Evolutionary conservation across 805 yeast species (phyloP).

Genomic region (Scheffersomyces coipomensis): DNA sequence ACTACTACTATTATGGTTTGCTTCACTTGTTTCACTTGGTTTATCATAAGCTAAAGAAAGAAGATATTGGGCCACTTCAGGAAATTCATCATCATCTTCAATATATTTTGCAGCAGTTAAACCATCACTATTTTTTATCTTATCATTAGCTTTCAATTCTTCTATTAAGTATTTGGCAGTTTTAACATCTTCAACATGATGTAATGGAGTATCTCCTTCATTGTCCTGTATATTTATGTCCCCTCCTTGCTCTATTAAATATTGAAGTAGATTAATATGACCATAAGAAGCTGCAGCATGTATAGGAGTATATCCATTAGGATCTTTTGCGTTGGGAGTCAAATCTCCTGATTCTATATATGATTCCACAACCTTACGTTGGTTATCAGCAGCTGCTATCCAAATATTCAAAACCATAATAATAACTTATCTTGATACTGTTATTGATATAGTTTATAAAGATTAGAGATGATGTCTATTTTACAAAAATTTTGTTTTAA

Average conservation of each 20-base stretch:
- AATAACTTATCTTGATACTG: too few relatives aligned
- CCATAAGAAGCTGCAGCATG: conserved; percentile 98
- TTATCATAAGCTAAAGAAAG: conserved; percentile 37
- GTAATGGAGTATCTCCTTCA: conserved; percentile 96
- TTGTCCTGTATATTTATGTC: conserved; percentile 77
- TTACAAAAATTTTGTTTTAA: too few relatives aligned
- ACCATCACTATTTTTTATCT: conserved; percentile 66
- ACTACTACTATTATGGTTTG: background rate
- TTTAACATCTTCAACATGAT: conserved; percentile 73
- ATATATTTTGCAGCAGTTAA: conserved; percentile 70
- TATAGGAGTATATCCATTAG: conserved; percentile 93
- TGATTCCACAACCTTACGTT: conserved; percentile 54
- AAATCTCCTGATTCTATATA: conserved; percentile 49
- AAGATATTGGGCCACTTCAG: conserved; percentile 71
- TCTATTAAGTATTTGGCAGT: conserved; percentile 69
- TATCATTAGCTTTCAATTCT: conserved; percentile 65
- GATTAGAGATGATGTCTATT: background rate
- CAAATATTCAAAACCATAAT: conserved; percentile 66
- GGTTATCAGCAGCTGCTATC: conserved; percentile 93
- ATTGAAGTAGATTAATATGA: conserved; percentile 63
- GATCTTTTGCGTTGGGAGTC: conserved; percentile 76
- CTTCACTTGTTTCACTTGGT: conserved; percentile 3
- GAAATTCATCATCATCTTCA: conserved; percentile 81
- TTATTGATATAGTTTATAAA: background rate
- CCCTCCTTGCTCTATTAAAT: conserved; percentile 61